These are phyloP conservation scores for Licmophora abbreviata DNA, from an alignment of 108 stramenopile genomes.

Conservation along the genomic window DNA sequence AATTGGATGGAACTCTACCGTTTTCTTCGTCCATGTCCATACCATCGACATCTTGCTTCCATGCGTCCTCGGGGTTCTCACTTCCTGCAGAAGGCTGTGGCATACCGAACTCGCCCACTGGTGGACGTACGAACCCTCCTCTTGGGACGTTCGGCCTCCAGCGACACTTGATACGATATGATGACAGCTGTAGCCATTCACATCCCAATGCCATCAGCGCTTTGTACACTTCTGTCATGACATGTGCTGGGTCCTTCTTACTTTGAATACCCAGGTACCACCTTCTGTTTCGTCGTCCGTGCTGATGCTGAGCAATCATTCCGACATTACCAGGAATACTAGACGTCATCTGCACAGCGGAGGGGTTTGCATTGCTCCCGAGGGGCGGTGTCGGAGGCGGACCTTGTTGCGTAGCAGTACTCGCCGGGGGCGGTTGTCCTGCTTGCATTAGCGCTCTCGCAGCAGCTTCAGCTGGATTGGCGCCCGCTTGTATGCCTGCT, in stretches of 20 bases:
- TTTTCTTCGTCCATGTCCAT: constrained; percentile 43
- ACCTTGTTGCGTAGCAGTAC: neutral
- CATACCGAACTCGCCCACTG: constrained; percentile 2
- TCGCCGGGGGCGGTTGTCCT: constrained; percentile 17
- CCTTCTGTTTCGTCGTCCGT: constrained; percentile 79
- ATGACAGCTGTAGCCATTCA: constrained; percentile 90
- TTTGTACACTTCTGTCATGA: constrained; percentile 99
- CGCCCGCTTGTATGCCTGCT: constrained; percentile 10
- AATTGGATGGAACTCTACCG: constrained; percentile 11
- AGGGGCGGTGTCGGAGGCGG: constrained; percentile 25
- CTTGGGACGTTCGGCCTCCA: constrained; percentile 83
- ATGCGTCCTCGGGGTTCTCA: constrained; percentile 49
- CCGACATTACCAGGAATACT: constrained; percentile 87
- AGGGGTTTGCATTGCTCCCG: constrained; percentile 43
- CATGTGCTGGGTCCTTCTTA: constrained; percentile 98
- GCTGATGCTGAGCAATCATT: constrained; percentile 88
- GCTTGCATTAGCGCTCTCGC: constrained; percentile 73
- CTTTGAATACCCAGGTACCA: constrained; percentile 99
- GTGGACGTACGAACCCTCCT: neutral
- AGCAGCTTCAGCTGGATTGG: constrained; percentile 73
- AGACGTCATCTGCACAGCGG: constrained; percentile 81
- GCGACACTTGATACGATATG: constrained; percentile 92
- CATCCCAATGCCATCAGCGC: constrained; percentile 92
- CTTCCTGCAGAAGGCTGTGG: constrained; percentile 61
- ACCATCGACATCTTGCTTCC: constrained; percentile 28